Conservation (phyloP, 768 basidiomycete genomes). For the Mycena leptocephala region DNA sequence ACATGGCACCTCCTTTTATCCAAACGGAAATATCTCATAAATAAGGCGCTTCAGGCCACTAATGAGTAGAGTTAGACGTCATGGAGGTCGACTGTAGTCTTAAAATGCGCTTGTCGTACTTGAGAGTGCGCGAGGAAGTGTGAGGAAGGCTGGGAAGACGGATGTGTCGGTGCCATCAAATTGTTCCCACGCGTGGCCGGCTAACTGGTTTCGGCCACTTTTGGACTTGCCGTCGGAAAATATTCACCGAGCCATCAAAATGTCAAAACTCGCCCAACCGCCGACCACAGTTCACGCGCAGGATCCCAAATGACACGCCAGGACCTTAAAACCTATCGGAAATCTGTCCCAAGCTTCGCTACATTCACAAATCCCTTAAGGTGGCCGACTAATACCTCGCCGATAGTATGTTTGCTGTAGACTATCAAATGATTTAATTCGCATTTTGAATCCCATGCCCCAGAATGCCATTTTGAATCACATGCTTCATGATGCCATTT, state of each 20-base stretch:
- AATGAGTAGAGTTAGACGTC: neutral
- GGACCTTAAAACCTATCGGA: too few relatives aligned
- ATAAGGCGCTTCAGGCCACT: neutral
- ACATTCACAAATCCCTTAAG: too few relatives aligned
- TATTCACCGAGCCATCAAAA: slow-evolving; percentile 12
- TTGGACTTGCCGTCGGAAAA: neutral
- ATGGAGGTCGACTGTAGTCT: neutral
- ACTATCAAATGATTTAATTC: too few relatives aligned
- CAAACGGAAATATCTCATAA: neutral
- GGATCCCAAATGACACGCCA: too few relatives aligned
- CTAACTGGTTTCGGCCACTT: neutral
- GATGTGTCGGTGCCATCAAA: neutral
- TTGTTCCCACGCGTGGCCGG: neutral
- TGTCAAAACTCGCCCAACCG: too few relatives aligned
- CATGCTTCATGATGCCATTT: too few relatives aligned
- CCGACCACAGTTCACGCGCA: too few relatives aligned
- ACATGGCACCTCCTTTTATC: neutral
- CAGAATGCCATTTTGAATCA: too few relatives aligned
- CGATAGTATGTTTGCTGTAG: too few relatives aligned
- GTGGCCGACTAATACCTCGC: too few relatives aligned
- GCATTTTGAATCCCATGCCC: too few relatives aligned
- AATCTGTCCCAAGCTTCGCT: too few relatives aligned
- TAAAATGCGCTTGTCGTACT: neutral
- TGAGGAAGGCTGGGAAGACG: neutral
- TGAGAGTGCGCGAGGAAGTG: neutral